Conservation (phyloP, 257 asterid species). For the Solanum neorickii region DNA sequence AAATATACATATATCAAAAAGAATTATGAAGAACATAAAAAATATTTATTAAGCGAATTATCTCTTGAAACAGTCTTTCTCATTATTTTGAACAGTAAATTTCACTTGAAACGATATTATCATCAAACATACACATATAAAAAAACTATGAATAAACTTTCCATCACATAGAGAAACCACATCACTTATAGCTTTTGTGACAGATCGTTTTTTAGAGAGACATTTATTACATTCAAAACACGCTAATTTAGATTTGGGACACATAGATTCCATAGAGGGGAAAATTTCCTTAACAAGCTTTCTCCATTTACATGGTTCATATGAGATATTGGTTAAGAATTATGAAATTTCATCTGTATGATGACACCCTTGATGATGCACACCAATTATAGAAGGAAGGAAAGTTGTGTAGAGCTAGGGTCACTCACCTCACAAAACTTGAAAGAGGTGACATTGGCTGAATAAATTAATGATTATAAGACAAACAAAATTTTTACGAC, state of each 20-base stretch:
- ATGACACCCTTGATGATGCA: not conserved
- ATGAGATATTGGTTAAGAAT: not conserved
- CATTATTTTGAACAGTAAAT: no score
- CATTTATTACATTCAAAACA: not conserved
- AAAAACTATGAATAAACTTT: no score
- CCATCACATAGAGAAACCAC: not conserved
- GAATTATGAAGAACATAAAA: no score
- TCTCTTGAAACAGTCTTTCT: no score
- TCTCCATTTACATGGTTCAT: not conserved
- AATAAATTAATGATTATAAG: not conserved
- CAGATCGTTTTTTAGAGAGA: not conserved
- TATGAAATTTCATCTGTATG: not conserved
- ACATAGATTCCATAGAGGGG: not conserved
- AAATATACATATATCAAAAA: no score
- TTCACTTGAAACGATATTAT: no score
- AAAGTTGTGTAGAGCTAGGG: not conserved
- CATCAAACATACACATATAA: no score
- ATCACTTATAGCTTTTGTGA: not conserved
- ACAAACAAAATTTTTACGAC: not conserved
- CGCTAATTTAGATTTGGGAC: not conserved
- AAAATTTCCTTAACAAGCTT: not conserved
- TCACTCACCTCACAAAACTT: not conserved
- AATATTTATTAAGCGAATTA: no score
- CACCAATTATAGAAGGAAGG: not conserved
- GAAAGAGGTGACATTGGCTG: not conserved